Conservation (phyloP, 2,329 filamentous ascomycete species). For the Hymenoscyphus repandus region DNA sequence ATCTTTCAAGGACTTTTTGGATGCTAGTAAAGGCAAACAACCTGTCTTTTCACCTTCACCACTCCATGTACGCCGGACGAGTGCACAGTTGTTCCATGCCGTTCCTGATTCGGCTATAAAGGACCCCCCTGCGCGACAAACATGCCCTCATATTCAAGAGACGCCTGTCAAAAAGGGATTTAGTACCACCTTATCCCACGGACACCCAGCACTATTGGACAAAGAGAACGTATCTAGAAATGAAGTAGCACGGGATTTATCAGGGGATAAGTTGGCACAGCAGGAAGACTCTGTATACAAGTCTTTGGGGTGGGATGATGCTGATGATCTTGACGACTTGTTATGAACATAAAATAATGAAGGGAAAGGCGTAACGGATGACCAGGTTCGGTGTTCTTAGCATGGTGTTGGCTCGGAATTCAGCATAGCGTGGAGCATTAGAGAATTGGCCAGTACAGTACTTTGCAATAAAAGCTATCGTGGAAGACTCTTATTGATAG, state of each 20-base stretch:
- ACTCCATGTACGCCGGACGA: constrained; percentile 23
- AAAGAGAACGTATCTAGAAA: not conserved
- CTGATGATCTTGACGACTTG: constrained; percentile 29
- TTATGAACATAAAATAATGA: constrained; percentile 10
- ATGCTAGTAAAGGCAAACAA: not conserved
- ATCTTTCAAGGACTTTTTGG: not conserved
- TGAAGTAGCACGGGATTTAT: not conserved
- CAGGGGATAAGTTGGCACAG: not conserved
- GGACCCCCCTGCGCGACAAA: not conserved
- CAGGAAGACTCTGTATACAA: constrained; percentile 32
- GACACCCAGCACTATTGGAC: constrained; percentile 18
- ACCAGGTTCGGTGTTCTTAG: no score
- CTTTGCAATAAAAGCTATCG: not conserved
- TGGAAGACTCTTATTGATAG: not conserved
- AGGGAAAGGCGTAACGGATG: no score
- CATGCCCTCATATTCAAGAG: constrained; percentile 18
- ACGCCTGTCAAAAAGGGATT: constrained; percentile 23
- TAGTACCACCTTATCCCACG: constrained; percentile 11
- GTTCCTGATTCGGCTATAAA: constrained; percentile 23
- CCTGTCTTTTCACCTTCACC: constrained; percentile 21
- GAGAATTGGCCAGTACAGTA: not conserved
- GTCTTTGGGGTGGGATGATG: constrained; percentile 33
- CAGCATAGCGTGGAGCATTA: not conserved
- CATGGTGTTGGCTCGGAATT: not conserved
- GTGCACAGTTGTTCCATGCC: constrained; percentile 22